These are phyloP conservation scores for Claviceps sp. DNA, from an alignment of 2,329 filamentous ascomycete species.

Conservation along the genomic window DNA sequence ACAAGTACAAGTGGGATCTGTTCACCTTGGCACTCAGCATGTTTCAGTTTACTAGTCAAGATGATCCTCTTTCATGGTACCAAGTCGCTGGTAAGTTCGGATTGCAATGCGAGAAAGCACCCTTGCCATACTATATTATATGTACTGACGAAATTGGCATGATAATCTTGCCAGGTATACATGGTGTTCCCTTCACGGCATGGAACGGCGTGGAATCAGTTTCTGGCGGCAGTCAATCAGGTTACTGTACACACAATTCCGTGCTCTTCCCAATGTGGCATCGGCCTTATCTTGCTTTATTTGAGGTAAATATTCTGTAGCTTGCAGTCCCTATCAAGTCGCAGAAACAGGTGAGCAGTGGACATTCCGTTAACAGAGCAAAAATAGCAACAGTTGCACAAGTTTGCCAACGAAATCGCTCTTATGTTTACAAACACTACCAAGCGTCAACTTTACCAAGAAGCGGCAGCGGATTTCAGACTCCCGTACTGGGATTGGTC, in stretches of 20 bases:
- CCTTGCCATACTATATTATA: not conserved
- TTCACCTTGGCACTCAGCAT: conserved; percentile 63
- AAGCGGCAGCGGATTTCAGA: conserved; percentile 37
- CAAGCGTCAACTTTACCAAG: conserved; percentile 34
- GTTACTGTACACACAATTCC: conserved; percentile 67
- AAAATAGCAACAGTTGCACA: conserved; percentile 23
- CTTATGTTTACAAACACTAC: conserved; percentile 31
- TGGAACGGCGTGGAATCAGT: conserved; percentile 39
- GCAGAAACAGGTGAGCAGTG: not conserved
- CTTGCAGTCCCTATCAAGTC: not conserved
- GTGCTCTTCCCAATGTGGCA: conserved; percentile 74
- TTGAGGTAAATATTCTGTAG: conserved; percentile 29
- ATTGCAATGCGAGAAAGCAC: not conserved
- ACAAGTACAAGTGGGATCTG: conserved; percentile 58
- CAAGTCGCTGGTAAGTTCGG: conserved; percentile 52
- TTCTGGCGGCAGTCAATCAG: conserved; percentile 39
- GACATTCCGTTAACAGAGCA: conserved; percentile 7
- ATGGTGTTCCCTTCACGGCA: conserved; percentile 54
- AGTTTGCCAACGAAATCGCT: conserved; percentile 29
- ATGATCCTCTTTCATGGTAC: conserved; percentile 57
- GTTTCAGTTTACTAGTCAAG: conserved; percentile 55
- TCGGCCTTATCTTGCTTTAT: conserved; percentile 58
- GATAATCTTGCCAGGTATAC: conserved; percentile 44
- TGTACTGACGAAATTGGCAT: not conserved
- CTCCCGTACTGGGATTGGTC: conserved; percentile 51